phyloP scores from a whole-genome alignment of 768 basidiomycete genomes.

The Hygrophorus pudorinus region DNA sequence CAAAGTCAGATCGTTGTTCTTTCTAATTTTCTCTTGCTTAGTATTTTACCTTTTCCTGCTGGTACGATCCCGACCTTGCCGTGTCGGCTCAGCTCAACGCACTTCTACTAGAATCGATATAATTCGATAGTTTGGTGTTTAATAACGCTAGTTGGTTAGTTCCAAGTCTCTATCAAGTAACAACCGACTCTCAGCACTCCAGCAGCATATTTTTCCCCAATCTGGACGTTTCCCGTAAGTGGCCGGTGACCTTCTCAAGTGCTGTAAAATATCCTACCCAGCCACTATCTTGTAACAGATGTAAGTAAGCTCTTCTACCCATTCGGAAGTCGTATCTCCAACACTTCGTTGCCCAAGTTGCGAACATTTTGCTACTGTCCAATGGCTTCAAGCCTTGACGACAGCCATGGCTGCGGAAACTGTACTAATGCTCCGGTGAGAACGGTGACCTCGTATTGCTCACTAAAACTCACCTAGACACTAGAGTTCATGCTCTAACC shows the following conservation, averaged over 20 bases:
- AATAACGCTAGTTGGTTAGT: not conserved
- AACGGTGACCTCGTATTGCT: not conserved
- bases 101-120: not conserved
- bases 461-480: not conserved
- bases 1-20: not conserved
- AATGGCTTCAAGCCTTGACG: constrained; percentile 2
- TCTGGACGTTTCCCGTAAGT: not conserved
- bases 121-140: not conserved
- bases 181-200: not conserved
- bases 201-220: not conserved
- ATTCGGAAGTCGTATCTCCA: too few species aligned
- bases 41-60: too few species aligned
- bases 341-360: not conserved
- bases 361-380: constrained; percentile 1
- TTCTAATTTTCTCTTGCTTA: too few species aligned
- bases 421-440: not conserved
- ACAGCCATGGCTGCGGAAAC: not conserved
- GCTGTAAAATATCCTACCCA: not conserved
- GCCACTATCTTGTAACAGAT: too few species aligned
- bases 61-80: not conserved
- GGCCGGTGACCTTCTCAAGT: not conserved
- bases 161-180: not conserved
- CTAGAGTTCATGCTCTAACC: not conserved
- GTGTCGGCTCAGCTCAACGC: not conserved
- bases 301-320: too few species aligned